A percentile compares a stretch with the other conserved stretches of the same genome.
phyloP scores from a whole-genome alignment of 345 rosid genomes.

The Boechera retrofracta region DNA sequence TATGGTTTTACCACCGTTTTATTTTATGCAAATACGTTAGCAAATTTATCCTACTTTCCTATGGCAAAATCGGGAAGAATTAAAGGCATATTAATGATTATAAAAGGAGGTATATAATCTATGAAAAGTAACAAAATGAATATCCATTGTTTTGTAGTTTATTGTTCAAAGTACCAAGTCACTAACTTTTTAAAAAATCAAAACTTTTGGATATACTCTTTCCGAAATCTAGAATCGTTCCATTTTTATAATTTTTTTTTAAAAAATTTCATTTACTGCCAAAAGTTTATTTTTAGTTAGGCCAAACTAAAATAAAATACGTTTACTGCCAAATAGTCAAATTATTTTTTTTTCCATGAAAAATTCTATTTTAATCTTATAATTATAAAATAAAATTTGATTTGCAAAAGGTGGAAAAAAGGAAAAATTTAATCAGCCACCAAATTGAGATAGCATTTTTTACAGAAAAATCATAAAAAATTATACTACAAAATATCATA shows the following conservation, averaged over 20 bases:
- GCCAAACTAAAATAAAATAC: background rate
- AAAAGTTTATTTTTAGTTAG: background rate
- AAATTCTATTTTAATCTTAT: background rate
- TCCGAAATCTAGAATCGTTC: constrained; percentile 1
- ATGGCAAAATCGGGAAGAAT: background rate
- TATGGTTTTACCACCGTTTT: background rate
- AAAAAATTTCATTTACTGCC: background rate
- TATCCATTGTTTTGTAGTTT: constrained; percentile 6
- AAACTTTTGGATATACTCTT: background rate
- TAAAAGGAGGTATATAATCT: background rate
- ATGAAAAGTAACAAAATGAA: background rate
- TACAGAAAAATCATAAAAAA: background rate
- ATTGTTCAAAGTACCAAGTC: constrained; percentile 4
- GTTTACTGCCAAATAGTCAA: background rate
- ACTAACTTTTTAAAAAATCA: constrained; percentile 2
- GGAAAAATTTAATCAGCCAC: background rate
- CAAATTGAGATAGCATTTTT: constrained; percentile 1
- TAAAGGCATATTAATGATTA: background rate
- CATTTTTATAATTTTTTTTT: background rate
- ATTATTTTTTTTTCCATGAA: background rate
- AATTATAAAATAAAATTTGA: background rate
- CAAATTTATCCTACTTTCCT: background rate
- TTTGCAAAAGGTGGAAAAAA: background rate
- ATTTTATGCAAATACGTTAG: background rate
- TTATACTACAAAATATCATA: background rate